A percentile compares a stretch with the other conserved stretches of the same genome.
Conservation (phyloP, 1,139 yeast genomes). For the Saccharomycopsis hybrid region DNA sequence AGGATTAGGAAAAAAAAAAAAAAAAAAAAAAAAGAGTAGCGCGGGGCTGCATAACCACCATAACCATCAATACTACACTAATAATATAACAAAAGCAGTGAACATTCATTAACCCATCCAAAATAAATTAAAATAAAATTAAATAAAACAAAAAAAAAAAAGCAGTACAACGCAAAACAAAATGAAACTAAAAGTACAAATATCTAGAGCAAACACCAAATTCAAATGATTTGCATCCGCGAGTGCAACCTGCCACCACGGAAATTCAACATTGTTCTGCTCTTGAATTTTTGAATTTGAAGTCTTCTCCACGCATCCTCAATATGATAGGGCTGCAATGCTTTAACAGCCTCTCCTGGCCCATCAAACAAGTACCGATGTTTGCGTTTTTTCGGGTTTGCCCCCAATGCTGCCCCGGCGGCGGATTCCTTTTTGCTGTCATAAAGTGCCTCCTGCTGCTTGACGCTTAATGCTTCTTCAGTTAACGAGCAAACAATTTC, state of each 20-base stretch:
- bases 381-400: constrained; percentile 31
- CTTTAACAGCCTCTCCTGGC: constrained; percentile 82
- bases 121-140: too few relatives aligned
- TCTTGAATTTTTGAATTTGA: constrained; percentile 35
- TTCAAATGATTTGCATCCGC: constrained; percentile 18
- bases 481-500: constrained; percentile 94
- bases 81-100: too few relatives aligned
- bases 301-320: constrained; percentile 88
- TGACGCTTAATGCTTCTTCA: constrained; percentile 82
- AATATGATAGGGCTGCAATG: constrained; percentile 76
- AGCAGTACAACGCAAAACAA: too few relatives aligned
- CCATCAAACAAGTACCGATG: constrained; percentile 76
- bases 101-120: too few relatives aligned
- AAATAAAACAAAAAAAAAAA: background rate
- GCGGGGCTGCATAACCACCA: too few relatives aligned
- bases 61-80: too few relatives aligned
- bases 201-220: too few relatives aligned
- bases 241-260: constrained; percentile 18
- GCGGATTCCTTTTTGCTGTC: background rate
- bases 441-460: constrained; percentile 53
- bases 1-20: too few relatives aligned
- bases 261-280: constrained; percentile 18
- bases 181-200: too few relatives aligned
- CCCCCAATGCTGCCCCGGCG: constrained; percentile 2
- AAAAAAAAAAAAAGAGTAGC: too few relatives aligned